A percentile compares a stretch with the other conserved stretches of the same genome.
phyloP scores from a whole-genome alignment of 2,329 filamentous ascomycete species.

The Sclerotinia spermophila region DNA sequence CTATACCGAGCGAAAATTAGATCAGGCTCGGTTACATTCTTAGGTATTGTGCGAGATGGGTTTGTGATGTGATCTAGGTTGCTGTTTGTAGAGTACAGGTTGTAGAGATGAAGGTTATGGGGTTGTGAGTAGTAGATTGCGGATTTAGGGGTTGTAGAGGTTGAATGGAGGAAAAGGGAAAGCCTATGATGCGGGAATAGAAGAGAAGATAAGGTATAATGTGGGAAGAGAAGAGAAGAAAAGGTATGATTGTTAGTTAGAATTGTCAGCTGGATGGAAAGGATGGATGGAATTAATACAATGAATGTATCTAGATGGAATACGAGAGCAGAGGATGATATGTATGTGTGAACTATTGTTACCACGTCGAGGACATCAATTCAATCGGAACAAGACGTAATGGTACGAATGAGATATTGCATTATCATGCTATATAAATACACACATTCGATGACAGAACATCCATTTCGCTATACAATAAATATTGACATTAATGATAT shows the following conservation, averaged over 20 bases:
- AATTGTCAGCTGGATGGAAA: too few relatives aligned
- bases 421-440: background rate
- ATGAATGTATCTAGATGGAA: background rate
- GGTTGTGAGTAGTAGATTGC: background rate
- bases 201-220: background rate
- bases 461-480: background rate
- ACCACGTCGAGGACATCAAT: background rate
- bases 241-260: background rate
- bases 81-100: background rate
- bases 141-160: background rate
- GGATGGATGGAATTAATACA: background rate
- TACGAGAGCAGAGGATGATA: background rate
- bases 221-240: background rate
- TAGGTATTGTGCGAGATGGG: background rate
- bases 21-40: background rate
- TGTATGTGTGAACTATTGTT: background rate
- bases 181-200: background rate
- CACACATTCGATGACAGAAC: background rate
- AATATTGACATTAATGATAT: background rate
- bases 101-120: background rate
- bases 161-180: background rate
- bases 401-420: background rate
- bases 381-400: background rate
- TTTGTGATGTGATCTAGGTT: background rate
- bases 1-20: background rate